Base-by-base conservation (phyloP, 1,139 yeast species). In the Tardiomyces digboiensis region DNA sequence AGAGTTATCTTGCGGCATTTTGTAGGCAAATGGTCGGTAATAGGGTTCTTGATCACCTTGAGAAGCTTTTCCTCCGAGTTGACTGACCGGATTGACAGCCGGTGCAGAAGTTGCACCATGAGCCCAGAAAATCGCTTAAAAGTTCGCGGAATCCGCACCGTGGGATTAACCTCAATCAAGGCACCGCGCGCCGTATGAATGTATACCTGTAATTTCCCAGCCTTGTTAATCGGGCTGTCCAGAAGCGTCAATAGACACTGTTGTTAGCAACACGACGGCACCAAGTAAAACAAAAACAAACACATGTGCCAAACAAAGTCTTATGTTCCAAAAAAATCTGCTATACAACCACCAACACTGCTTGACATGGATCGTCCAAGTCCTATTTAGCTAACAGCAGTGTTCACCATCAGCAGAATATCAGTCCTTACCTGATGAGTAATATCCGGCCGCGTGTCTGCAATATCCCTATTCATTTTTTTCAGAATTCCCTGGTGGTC, bases 371-470 rank as follows among this genome's bases (percentile, higher is more conserved):
- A n/a, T n/a, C n/a, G n/a, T 14, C 14, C n/a, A 6, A 19, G 41
- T 14, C 18, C 19, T 21, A 19, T 12, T 20, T 8, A 6, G 21
- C 4, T 29, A 4, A 16, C 14, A n/a, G 13, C n/a, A 36, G 19
- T 10, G 8, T 16, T 6, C 16, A 2, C 21, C n/a, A n/a, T 21
- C 21, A 38, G 54, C 51, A 65, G n/a, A n/a, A n/a, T n/a, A n/a
- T n/a, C n/a, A n/a, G n/a, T n/a, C n/a, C 33, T 13, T 26, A 26
- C 33, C 33, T 26, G 72, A 63, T 91, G 98, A 40, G 97, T 89
- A 58, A 91, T 91, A 65, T 91, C 98, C 19, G 98, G 98, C 65
- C 98, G 79, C 5, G 97, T 97, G 62, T 91, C 98, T 40, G 96
- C 89, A 54, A 91, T 91, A 62, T 91, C 97, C 61, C 97, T 76